These are phyloP conservation scores for Dioscorea alata DNA, from an alignment of 106 monocot genomes.

Conservation along the genomic window DNA sequence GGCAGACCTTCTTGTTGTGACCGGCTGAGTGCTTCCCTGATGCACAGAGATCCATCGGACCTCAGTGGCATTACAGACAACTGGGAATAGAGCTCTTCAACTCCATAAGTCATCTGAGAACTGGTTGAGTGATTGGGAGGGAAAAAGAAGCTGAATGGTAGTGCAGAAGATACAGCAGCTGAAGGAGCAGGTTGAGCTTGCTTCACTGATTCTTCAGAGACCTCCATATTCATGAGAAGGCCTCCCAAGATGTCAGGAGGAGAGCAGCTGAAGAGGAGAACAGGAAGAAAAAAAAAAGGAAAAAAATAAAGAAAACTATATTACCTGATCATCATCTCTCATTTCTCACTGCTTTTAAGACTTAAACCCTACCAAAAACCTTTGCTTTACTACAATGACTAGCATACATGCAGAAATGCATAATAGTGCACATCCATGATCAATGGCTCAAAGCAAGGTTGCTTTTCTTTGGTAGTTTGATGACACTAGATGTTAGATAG, in stretches of 20 bases:
- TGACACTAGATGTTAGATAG: slow-evolving; percentile 4
- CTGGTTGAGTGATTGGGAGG: slow-evolving; percentile 24
- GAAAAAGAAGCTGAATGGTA: slow-evolving; percentile 47
- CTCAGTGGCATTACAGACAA: slow-evolving; percentile 79
- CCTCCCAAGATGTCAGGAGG: no score
- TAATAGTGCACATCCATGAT: background rate
- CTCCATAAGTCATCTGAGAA: slow-evolving; percentile 48
- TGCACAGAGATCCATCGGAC: slow-evolving; percentile 96
- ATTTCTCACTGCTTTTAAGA: no score
- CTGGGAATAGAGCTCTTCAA: slow-evolving; percentile 56
- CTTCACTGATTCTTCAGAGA: slow-evolving; percentile 38
- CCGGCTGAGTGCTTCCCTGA: slow-evolving; percentile 81
- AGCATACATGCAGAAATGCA: background rate
- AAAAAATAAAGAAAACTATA: background rate
- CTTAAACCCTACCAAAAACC: background rate
- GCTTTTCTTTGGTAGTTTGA: slow-evolving; percentile 18
- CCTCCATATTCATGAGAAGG: slow-evolving; percentile 60
- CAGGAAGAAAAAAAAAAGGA: slow-evolving; percentile 54
- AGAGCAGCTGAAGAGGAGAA: slow-evolving; percentile 10
- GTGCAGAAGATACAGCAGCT: slow-evolving; percentile 26
- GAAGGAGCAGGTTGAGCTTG: slow-evolving; percentile 27
- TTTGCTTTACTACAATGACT: background rate
- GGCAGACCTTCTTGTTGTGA: slow-evolving; percentile 51
- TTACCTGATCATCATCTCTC: no score
- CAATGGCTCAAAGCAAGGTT: slow-evolving; percentile 20